phyloP scores from a whole-genome alignment of 768 basidiomycete species.

The Kwoniella shandongensis region DNA sequence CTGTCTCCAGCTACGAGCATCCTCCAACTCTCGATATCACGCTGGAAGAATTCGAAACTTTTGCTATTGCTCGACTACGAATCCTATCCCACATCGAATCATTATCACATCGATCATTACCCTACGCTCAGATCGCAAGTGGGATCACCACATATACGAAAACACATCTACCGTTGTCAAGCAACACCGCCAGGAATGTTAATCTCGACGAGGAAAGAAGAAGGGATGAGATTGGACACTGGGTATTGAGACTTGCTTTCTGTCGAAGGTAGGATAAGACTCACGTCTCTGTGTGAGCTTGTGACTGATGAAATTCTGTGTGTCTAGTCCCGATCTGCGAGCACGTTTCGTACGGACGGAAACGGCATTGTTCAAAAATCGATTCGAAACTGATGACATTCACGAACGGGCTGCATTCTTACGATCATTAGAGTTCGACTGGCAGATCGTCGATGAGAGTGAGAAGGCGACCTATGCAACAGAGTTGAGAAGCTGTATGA shows the following conservation, averaged over 20 bases:
- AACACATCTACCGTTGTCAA: constrained; percentile 73
- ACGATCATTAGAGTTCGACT: constrained; percentile 55
- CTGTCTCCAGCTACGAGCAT: constrained; percentile 67
- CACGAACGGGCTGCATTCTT: constrained; percentile 70
- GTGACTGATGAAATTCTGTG: not conserved
- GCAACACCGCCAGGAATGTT: constrained; percentile 57
- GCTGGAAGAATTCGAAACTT: constrained; percentile 90
- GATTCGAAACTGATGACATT: constrained; percentile 67
- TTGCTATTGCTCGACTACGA: constrained; percentile 75
- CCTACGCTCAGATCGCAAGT: constrained; percentile 24
- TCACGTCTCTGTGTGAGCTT: too few relatives aligned
- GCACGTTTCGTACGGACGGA: constrained; percentile 87
- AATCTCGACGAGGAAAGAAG: constrained; percentile 66
- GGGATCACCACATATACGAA: constrained; percentile 65
- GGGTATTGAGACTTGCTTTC: constrained; percentile 89
- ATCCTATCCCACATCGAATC: constrained; percentile 42
- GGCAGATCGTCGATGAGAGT: constrained; percentile 59
- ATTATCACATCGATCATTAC: constrained; percentile 41
- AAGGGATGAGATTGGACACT: constrained; percentile 87
- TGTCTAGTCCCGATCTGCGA: constrained; percentile 77
- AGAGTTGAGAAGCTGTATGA: constrained; percentile 61
- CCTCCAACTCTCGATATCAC: constrained; percentile 87
- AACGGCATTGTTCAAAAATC: constrained; percentile 73
- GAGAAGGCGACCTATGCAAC: constrained; percentile 61
- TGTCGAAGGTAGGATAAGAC: constrained; percentile 64